A percentile compares a stretch with the other conserved stretches of the same genome.
phyloP scores from a whole-genome alignment of 2,329 filamentous ascomycete genomes.

The Beauveria sp. region DNA sequence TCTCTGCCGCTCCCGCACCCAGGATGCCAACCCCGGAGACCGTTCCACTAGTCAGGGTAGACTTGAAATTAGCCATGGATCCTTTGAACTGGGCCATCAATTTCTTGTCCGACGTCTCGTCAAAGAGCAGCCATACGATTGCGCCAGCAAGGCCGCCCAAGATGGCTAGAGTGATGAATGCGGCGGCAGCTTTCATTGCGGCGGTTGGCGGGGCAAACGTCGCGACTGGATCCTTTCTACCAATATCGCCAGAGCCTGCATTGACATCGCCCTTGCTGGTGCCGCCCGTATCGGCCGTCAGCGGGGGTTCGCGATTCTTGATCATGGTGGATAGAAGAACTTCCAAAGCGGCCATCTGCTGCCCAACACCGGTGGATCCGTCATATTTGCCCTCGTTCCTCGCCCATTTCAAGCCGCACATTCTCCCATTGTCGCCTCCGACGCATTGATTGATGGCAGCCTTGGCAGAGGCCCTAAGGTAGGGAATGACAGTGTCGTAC shows the following conservation, averaged over 20 bases:
- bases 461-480: constrained; percentile 46
- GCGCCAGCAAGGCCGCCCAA: constrained; percentile 47
- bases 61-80: constrained; percentile 1
- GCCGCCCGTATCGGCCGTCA: constrained; percentile 48
- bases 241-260: constrained; percentile 39
- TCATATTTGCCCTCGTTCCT: constrained; percentile 42
- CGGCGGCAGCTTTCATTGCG: constrained; percentile 61
- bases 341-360: constrained; percentile 64
- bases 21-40: constrained; percentile 8
- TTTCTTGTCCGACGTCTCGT: constrained; percentile 34
- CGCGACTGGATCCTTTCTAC: constrained; percentile 24
- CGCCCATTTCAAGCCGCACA: constrained; percentile 56
- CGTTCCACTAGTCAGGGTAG: constrained; percentile 12
- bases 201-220: constrained; percentile 32
- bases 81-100: constrained; percentile 24
- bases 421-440: constrained; percentile 46
- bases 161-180: constrained; percentile 52
- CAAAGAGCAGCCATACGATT: constrained; percentile 39
- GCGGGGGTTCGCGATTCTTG: constrained; percentile 30
- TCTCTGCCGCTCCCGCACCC: constrained; percentile 18
- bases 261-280: constrained; percentile 42
- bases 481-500: constrained; percentile 41
- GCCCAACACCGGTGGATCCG: constrained; percentile 54
- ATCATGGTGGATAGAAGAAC: constrained; percentile 56
- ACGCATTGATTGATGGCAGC: constrained; percentile 50